Percentiles rank a stretch among this genome's conserved stretches.
These are phyloP conservation scores for Microsporum canis DNA, from an alignment of 2,329 filamentous ascomycete species.

Conservation along the genomic window DNA sequence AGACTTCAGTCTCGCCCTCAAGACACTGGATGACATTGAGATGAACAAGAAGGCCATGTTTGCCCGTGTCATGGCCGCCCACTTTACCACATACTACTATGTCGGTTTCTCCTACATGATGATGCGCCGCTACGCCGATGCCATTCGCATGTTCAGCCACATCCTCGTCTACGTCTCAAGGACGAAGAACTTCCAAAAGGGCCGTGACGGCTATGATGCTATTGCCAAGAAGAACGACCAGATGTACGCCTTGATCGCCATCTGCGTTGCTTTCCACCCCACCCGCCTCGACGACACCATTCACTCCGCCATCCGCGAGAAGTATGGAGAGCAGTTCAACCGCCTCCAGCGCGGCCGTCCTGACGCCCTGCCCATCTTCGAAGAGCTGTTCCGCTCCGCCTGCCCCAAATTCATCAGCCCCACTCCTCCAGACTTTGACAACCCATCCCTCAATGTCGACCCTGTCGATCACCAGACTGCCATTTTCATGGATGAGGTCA, in stretches of 20 bases:
- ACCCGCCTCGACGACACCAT: conserved; percentile 97
- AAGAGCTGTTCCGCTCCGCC: conserved; percentile 94
- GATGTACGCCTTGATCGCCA: conserved; percentile 98
- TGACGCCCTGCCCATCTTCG: conserved; percentile 89
- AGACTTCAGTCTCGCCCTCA: conserved; percentile 94
- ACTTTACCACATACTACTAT: conserved; percentile 99
- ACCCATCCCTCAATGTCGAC: conserved; percentile 90
- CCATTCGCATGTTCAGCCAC: conserved; percentile 99
- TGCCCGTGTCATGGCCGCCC: conserved; percentile 95
- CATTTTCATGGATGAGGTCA: conserved; percentile 99
- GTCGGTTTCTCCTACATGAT: conserved; percentile 99
- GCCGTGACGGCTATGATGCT: conserved; percentile 75
- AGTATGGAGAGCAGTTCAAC: conserved; percentile 96
- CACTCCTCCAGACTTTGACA: conserved; percentile 93
- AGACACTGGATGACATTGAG: conserved; percentile 98
- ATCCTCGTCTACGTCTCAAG: conserved; percentile 97
- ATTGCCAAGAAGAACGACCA: conserved; percentile 99
- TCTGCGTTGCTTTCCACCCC: conserved; percentile 96
- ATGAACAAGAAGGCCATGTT: conserved; percentile 99
- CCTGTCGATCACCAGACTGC: conserved; percentile 93
- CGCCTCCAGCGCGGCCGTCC: conserved; percentile 93
- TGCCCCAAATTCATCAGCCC: conserved; percentile 99
- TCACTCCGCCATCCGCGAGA: conserved; percentile 93
- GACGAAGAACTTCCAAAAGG: conserved; percentile 99
- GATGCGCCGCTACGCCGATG: conserved; percentile 98